Evolutionary conservation across 2,329 filamentous ascomycete species (phyloP).

Genomic region (Coleophoma crateriformis): DNA sequence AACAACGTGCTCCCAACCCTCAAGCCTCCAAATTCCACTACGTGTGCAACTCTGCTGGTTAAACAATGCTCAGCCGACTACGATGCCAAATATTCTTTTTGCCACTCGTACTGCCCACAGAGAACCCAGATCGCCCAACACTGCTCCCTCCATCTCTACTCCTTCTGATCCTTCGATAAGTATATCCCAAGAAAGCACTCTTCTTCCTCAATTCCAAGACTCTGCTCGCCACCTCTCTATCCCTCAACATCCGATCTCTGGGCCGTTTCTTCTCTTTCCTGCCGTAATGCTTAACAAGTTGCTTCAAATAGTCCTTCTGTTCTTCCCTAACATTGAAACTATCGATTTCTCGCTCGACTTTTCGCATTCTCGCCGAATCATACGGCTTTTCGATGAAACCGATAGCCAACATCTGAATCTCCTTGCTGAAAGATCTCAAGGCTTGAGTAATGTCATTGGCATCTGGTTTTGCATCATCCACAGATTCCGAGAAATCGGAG

Average conservation of each 20-base stretch:
- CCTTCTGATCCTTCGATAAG: constrained; percentile 56
- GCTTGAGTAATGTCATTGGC: constrained; percentile 22
- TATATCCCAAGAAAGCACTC: constrained; percentile 85
- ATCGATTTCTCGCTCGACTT: constrained; percentile 27
- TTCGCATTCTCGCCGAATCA: constrained; percentile 21
- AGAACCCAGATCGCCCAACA: constrained; percentile 3
- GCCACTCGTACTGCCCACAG: constrained; percentile 3
- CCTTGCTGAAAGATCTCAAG: constrained; percentile 25
- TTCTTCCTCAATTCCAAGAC: constrained; percentile 79
- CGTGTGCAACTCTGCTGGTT: constrained; percentile 1
- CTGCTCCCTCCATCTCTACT: constrained; percentile 4
- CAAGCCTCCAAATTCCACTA: constrained; percentile 12
- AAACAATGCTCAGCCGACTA: constrained; percentile 25
- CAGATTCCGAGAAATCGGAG: constrained; percentile 52
- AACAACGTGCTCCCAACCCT: constrained; percentile 5
- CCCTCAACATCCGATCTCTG: constrained; percentile 78
- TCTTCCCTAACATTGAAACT: constrained; percentile 22
- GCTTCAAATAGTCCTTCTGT: constrained; percentile 27
- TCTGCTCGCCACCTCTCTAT: constrained; percentile 56
- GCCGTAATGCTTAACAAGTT: constrained; percentile 26
- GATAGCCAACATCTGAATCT: constrained; percentile 25
- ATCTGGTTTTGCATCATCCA: constrained; percentile 8
- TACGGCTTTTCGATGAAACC: constrained; percentile 24
- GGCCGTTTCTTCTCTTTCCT: constrained; percentile 69
- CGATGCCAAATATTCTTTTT: constrained; percentile 21